Evolutionary conservation across 345 rosid genomes (phyloP).

Genomic region (Trapa incisa): DNA sequence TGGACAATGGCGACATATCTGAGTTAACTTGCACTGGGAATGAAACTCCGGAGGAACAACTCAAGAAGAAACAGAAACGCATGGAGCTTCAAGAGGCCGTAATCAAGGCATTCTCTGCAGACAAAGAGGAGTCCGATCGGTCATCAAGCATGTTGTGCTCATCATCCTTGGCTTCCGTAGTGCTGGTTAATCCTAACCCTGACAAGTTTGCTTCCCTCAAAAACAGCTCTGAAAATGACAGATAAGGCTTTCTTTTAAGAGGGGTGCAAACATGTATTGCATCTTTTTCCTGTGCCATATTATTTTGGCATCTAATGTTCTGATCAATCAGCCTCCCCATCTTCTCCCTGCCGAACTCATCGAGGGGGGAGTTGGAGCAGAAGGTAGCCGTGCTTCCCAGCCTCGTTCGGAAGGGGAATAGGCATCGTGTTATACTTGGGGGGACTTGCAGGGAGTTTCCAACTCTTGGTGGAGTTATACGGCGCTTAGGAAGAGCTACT

Average conservation of each 20-base stretch:
- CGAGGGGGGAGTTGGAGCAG: too few relatives aligned
- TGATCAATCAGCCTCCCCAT: too few relatives aligned
- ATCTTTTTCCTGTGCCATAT: background rate
- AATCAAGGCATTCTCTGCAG: constrained; percentile 46
- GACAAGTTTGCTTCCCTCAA: background rate
- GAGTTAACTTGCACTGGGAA: constrained; percentile 45
- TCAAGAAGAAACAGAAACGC: constrained; percentile 41
- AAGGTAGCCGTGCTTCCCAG: too few relatives aligned
- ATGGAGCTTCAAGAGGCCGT: constrained; percentile 48
- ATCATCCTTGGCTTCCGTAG: background rate
- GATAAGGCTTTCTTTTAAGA: background rate
- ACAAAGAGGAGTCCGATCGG: constrained; percentile 40
- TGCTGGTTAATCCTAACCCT: background rate
- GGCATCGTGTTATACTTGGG: too few relatives aligned
- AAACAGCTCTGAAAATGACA: background rate
- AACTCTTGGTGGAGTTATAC: too few relatives aligned
- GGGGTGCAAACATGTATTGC: background rate
- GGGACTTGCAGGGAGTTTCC: too few relatives aligned
- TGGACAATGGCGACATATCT: constrained; percentile 49
- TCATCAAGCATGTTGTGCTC: constrained; percentile 3
- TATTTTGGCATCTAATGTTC: too few relatives aligned
- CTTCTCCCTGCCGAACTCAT: too few relatives aligned
- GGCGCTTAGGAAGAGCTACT: too few relatives aligned
- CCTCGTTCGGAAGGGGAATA: too few relatives aligned
- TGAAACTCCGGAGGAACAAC: constrained; percentile 41